Conservation (phyloP, 2,329 filamentous ascomycete species). For the Cercospora zeae-maydis region DNA sequence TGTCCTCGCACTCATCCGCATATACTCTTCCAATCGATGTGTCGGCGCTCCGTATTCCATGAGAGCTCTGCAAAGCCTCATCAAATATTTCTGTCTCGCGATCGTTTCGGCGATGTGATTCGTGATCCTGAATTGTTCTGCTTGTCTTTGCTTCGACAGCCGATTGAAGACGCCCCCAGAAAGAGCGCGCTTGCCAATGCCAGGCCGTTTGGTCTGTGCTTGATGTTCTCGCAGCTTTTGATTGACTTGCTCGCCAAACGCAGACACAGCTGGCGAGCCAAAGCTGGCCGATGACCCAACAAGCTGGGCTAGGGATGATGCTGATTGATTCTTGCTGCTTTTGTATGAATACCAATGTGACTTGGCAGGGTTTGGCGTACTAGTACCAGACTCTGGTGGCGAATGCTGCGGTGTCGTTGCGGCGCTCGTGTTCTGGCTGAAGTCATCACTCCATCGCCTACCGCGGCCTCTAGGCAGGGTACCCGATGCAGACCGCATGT, state of each 20-base stretch:
- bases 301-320: constrained; percentile 43
- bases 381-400: constrained; percentile 43
- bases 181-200: constrained; percentile 24
- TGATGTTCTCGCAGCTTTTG: constrained; percentile 41
- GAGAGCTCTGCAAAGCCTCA: constrained; percentile 77
- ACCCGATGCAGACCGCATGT: constrained; percentile 26
- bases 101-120: constrained; percentile 66
- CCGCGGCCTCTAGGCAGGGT: constrained; percentile 14
- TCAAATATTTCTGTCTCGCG: constrained; percentile 74
- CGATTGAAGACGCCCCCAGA: constrained; percentile 38
- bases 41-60: constrained; percentile 91
- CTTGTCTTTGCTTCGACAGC: constrained; percentile 38
- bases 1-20: constrained; percentile 84
- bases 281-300: constrained; percentile 46
- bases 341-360: constrained; percentile 38
- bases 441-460: constrained; percentile 29
- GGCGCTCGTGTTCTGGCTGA: constrained; percentile 18
- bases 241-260: constrained; percentile 43
- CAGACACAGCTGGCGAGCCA: constrained; percentile 40
- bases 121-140: constrained; percentile 56
- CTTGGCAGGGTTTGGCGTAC: constrained; percentile 37
- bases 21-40: constrained; percentile 85
- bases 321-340: constrained; percentile 38
- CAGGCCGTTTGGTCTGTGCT: constrained; percentile 38
- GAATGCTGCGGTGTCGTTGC: constrained; percentile 39